Conservation (phyloP, 1,284 basidiomycete species). For the Rhodotorula sp. region DNA sequence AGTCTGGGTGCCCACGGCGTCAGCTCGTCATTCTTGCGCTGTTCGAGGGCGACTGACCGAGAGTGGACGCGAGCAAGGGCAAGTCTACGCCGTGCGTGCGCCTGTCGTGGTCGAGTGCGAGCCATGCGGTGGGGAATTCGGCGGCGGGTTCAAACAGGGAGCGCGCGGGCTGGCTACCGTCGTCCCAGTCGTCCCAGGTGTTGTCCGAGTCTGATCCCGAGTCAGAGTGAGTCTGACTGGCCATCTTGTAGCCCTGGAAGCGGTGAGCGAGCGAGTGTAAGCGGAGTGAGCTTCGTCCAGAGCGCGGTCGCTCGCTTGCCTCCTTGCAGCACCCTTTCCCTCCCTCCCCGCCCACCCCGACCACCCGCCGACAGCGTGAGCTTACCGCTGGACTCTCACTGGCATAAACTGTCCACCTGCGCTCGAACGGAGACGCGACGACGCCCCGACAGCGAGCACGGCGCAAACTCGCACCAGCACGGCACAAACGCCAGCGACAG, state of each 20-base stretch:
- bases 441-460: too few species aligned
- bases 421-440: not conserved
- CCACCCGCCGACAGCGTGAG: not conserved
- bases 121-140: slow-evolving; percentile 61
- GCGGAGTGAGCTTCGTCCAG: not conserved
- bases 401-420: not conserved
- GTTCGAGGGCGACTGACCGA: slow-evolving; percentile 55
- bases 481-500: not conserved
- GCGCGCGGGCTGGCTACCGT: slow-evolving; percentile 58
- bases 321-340: not conserved
- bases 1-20: slow-evolving; percentile 50
- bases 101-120: slow-evolving; percentile 66
- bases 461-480: too few species aligned
- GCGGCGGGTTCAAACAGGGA: slow-evolving; percentile 72
- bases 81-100: slow-evolving; percentile 63
- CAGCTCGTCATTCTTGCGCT: not conserved
- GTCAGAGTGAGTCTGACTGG: not conserved
- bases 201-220: slow-evolving; percentile 54
- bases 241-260: not conserved
- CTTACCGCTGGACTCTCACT: not conserved
- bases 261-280: not conserved
- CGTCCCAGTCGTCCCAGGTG: slow-evolving; percentile 79
- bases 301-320: not conserved
- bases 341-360: slow-evolving; percentile 2
- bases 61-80: slow-evolving; percentile 53